Conservation (phyloP, 257 asterid species). For the Lantana camara region DNA sequence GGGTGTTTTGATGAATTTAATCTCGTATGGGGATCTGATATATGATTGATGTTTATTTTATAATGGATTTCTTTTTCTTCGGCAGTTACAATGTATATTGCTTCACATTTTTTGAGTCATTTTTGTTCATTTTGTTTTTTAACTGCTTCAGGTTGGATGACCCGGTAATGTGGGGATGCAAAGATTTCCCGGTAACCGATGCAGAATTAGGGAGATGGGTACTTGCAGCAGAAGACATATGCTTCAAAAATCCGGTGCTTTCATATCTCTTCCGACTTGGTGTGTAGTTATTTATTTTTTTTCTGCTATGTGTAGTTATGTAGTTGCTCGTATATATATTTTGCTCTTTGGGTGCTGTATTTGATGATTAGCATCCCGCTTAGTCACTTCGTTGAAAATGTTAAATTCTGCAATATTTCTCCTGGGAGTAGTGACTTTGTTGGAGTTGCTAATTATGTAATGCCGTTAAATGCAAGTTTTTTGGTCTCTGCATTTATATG, state of each 20-base stretch:
- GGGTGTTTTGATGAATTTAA: background rate
- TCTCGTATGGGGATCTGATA: background rate
- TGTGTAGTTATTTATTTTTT: slow-evolving; percentile 40
- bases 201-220: slow-evolving; percentile 85
- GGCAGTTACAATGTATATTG: background rate
- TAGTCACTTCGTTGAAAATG: no score
- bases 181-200: slow-evolving; percentile 77
- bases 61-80: background rate
- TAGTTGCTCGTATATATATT: no score
- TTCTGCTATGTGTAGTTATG: background rate
- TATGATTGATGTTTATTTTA: background rate
- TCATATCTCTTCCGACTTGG: slow-evolving; percentile 92
- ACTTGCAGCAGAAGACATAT: slow-evolving; percentile 93
- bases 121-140: background rate
- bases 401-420: background rate
- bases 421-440: background rate
- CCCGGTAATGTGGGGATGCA: slow-evolving; percentile 90
- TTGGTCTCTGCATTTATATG: background rate
- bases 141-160: slow-evolving; percentile 81
- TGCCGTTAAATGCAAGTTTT: background rate
- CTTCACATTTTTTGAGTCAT: background rate
- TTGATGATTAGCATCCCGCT: slow-evolving; percentile 15
- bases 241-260: slow-evolving; percentile 72
- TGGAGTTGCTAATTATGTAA: slow-evolving; percentile 2
- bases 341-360: background rate